Evolutionary conservation across 1,284 basidiomycete genomes (phyloP).

Genomic region (Apiotrichum veenhuisii): DNA sequence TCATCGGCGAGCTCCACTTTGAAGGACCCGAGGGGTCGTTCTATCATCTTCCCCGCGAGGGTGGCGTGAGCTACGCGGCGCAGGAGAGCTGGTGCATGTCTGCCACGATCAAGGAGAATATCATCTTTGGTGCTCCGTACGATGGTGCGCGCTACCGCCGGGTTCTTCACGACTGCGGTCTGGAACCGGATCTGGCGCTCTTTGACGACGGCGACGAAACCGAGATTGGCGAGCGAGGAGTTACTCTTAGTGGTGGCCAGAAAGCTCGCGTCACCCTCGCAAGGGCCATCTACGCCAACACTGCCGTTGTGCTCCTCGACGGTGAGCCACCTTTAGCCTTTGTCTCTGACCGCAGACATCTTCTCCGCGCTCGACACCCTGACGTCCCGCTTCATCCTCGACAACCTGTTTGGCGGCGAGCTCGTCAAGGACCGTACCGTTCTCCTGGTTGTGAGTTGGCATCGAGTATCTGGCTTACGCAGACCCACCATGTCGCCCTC

Average conservation of each 20-base stretch:
- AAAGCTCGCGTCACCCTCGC: conserved; percentile 68
- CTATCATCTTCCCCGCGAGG: conserved; percentile 62
- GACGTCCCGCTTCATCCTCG: conserved; percentile 70
- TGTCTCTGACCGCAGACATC: conserved; percentile 53
- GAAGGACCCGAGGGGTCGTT: conserved; percentile 55
- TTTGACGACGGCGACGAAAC: conserved; percentile 70
- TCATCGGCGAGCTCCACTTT: conserved; percentile 54
- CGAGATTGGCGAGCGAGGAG: conserved; percentile 54
- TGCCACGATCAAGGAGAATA: conserved; percentile 57
- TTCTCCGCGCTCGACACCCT: conserved; percentile 55
- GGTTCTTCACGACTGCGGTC: conserved; percentile 61
- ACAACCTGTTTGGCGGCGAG: conserved; percentile 69
- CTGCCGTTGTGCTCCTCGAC: conserved; percentile 59
- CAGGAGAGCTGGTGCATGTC: conserved; percentile 66
- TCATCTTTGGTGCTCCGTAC: conserved; percentile 56
- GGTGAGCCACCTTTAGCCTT: conserved; percentile 24
- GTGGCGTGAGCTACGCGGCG: conserved; percentile 67
- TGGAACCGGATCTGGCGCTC: conserved; percentile 61
- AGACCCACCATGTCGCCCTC: conserved; percentile 67
- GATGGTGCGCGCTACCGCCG: conserved; percentile 56
- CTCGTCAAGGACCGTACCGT: conserved; percentile 66
- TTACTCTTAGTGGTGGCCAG: conserved; percentile 60
- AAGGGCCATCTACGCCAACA: conserved; percentile 63
- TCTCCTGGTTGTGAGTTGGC: conserved; percentile 62
- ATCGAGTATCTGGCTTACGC: no score